These are phyloP conservation scores for Kwoniella heveanensis DNA, from an alignment of 768 basidiomycete genomes.

Conservation along the genomic window DNA sequence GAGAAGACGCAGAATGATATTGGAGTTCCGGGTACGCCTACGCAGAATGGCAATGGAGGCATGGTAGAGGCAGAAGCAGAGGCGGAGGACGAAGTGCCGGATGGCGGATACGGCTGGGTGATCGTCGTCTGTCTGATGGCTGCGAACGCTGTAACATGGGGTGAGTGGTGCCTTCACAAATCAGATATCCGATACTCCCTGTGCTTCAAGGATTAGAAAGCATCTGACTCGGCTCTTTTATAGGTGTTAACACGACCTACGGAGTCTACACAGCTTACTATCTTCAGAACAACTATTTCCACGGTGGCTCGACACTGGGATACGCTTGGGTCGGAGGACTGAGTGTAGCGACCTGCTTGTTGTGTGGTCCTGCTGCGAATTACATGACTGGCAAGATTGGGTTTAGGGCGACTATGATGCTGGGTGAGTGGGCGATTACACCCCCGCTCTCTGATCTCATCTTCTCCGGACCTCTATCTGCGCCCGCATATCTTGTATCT, in stretches of 20 bases:
- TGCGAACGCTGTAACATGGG: conserved; percentile 48
- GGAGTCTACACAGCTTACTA: conserved; percentile 47
- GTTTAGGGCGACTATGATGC: conserved; percentile 36
- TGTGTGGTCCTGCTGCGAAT: conserved; percentile 38
- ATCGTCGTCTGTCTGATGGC: conserved; percentile 45
- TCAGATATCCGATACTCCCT: neutral
- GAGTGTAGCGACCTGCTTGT: conserved; percentile 32
- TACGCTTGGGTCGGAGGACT: conserved; percentile 49
- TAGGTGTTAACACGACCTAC: conserved; percentile 51
- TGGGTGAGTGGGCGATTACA: conserved; percentile 48
- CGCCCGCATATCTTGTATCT: too few relatives aligned
- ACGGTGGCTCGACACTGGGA: conserved; percentile 32
- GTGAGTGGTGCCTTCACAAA: conserved; percentile 17
- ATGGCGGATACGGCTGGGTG: conserved; percentile 57
- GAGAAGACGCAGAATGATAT: neutral
- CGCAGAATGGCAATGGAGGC: neutral
- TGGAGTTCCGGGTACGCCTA: neutral
- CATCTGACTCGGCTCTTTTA: neutral
- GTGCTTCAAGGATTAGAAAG: neutral
- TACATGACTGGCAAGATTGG: conserved; percentile 15
- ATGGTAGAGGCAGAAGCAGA: too few relatives aligned
- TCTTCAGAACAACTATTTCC: conserved; percentile 39
- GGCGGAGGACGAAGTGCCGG: conserved; percentile 42
- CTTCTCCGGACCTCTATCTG: too few relatives aligned
- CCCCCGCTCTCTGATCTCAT: too few relatives aligned